Evolutionary conservation across 176 grass and related monocot genomes (phyloP), one percentile per base, ranked within the genome.

Genomic region (Bolboschoenus planiculmis): DNA sequence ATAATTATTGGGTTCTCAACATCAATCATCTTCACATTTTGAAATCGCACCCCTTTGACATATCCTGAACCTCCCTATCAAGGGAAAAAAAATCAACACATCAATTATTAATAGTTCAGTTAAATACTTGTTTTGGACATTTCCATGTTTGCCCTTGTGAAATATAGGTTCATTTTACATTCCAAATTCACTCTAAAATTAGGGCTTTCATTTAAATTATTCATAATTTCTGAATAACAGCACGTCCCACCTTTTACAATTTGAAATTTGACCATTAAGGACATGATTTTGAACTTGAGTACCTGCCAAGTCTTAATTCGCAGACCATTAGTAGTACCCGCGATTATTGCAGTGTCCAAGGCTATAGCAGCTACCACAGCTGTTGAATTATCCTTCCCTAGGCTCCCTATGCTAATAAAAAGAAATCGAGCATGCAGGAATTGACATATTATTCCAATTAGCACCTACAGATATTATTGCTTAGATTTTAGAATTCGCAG

Each of bases 221-320:
- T 23, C 42, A 47, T 27, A 75, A 18, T 30, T 75, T 48, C 5
- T 50, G 10, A 72, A 43, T n/a, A 72, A 64, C 11, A 55, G 13
- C 29, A 24, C 13, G 4, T 34, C 15, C 60, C 26, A 0, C 27
- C 10, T n/a, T 1, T 14, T 23, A 75, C 40, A 30, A 53, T 77
- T 53, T 77, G 72, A 77, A 77, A 27, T 77, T 76, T 15, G 27
- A 53, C 29, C 26, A 34, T 51, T 48, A 33, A 18, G 46, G 27
- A 51, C 42, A 31, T 65, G 10, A 30, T 60, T 63, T 82, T 30
- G 10, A 65, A 65, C 36, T 39, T 70, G 35, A 31, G 39, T 86
- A 90, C 88, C 60, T 97, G 95, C 92, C 95, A 97, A 4, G 95
- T 97, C 88, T 97, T 97, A 76, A 97, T 97, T 60, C 95, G 84